phyloP scores from a whole-genome alignment of 2,329 filamentous ascomycete genomes.

The Kalmusia sp. region DNA sequence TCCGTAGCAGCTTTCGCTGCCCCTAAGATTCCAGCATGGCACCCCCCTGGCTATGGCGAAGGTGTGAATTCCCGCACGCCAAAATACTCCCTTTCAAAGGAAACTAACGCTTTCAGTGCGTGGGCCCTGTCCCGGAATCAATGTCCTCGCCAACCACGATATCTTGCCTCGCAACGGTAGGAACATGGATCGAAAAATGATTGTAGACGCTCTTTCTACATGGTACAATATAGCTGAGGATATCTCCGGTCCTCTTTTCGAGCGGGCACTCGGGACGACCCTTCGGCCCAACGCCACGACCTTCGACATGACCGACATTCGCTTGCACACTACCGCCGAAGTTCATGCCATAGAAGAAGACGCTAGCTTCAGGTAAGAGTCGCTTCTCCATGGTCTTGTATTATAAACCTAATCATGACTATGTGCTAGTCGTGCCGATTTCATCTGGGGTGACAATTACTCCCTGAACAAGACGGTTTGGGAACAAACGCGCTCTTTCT shows the following conservation, averaged over 20 bases:
- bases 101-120: neutral
- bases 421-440: neutral
- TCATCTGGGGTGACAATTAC: neutral
- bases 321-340: neutral
- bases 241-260: neutral
- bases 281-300: neutral
- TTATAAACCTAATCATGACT: neutral
- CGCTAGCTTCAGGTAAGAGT: neutral
- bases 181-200: neutral
- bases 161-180: neutral
- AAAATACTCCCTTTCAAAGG: too few relatives aligned
- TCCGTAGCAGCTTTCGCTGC: neutral
- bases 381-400: too few relatives aligned
- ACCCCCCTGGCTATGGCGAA: neutral
- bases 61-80: neutral
- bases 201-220: neutral
- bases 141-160: neutral
- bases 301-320: neutral
- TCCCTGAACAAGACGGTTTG: neutral
- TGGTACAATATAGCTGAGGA: neutral
- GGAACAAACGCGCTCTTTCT: neutral
- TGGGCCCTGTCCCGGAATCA: neutral
- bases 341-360: neutral
- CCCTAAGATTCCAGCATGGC: neutral
- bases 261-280: neutral